Percentiles rank a stretch among this genome's conserved stretches.
These are phyloP conservation scores for Candida caryicola DNA, from an alignment of 805 yeast species.

Conservation along the genomic window DNA sequence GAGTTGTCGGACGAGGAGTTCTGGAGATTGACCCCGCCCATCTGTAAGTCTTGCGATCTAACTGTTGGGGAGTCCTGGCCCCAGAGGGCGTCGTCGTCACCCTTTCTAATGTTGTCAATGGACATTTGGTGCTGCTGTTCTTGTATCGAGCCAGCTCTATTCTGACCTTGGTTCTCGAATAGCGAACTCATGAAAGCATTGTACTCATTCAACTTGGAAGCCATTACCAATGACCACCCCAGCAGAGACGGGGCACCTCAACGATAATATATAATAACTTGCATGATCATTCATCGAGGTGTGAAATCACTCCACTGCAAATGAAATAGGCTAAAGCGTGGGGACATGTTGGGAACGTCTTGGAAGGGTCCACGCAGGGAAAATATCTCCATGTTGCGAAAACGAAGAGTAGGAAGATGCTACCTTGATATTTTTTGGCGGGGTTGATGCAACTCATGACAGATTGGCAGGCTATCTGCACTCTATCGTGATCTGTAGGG, in stretches of 20 bases:
- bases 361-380: no score
- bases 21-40: no score
- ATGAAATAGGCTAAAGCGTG: no score
- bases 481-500: no score
- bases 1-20: neutral
- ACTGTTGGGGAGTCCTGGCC: no score
- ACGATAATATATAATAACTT: neutral
- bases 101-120: neutral
- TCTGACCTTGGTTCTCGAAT: conserved; percentile 9
- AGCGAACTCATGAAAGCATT: conserved; percentile 26
- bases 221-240: conserved; percentile 14
- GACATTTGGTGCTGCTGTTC: neutral
- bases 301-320: neutral
- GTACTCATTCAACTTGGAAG: conserved; percentile 28
- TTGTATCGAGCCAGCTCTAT: neutral
- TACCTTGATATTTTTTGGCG: no score
- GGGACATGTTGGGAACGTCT: no score
- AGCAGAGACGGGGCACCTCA: neutral
- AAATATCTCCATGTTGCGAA: no score
- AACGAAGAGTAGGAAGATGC: no score
- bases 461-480: no score
- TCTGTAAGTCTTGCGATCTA: no score
- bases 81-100: neutral
- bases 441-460: no score
- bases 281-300: neutral